A percentile compares a stretch with the other conserved stretches of the same genome.
Evolutionary conservation across 1,284 basidiomycete genomes (phyloP).

Genomic region (Melampsora larici-populina): DNA sequence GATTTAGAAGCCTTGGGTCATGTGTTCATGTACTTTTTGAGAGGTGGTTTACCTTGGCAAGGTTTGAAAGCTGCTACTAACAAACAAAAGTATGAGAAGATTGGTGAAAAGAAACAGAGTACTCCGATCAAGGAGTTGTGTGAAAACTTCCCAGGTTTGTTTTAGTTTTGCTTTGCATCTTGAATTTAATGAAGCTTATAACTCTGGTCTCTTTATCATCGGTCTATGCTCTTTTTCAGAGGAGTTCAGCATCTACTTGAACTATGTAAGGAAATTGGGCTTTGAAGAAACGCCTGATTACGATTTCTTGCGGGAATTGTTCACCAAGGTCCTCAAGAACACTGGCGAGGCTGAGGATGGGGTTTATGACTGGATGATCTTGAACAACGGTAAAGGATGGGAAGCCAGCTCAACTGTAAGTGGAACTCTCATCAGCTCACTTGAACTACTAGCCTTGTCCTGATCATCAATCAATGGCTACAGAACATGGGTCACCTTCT

Average conservation of each 20-base stretch:
- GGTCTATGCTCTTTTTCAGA: conserved; percentile 57
- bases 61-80: conserved; percentile 94
- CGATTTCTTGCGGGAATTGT: conserved; percentile 86
- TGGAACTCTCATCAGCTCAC: conserved; percentile 46
- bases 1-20: conserved; percentile 92
- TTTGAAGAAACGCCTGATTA: conserved; percentile 90
- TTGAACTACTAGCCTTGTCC: conserved; percentile 46
- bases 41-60: conserved; percentile 88
- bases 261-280: conserved; percentile 52
- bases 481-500: conserved; percentile 26
- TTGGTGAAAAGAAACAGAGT: conserved; percentile 97
- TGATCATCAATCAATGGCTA: conserved; percentile 46
- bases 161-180: not conserved
- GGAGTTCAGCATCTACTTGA: conserved; percentile 69
- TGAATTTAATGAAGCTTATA: not conserved
- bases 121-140: conserved; percentile 91
- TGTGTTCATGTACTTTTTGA: conserved; percentile 96
- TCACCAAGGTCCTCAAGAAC: conserved; percentile 84
- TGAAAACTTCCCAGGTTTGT: conserved; percentile 82
- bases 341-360: conserved; percentile 82
- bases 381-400: conserved; percentile 92
- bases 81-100: conserved; percentile 99
- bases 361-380: conserved; percentile 82
- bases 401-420: conserved; percentile 70
- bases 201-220: not conserved